Evolutionary conservation across 805 yeast species (phyloP), one percentile per base, ranked within the genome.

Genomic region (Teunomyces cretensis): DNA sequence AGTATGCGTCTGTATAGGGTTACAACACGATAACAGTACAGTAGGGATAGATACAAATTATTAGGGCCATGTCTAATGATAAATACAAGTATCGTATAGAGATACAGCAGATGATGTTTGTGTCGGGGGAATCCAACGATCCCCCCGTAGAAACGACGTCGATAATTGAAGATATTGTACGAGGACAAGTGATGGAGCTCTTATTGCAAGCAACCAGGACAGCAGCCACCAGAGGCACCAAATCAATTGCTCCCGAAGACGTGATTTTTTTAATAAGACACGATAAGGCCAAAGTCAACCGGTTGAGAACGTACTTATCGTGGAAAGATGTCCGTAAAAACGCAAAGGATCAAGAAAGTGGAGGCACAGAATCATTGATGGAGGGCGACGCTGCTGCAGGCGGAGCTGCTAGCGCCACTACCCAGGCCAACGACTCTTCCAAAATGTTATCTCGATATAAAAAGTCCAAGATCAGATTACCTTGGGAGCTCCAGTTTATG

Each of bases 71-170:
- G 35, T 26, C 45, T 37, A 38, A 70, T 44, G 59, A 51, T 47
- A 81, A 81, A 61, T 83, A 87, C 69, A 83, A 84, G 60, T 94
- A 92, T 65, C 75, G 96, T 46, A 80, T 87, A 31, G 99, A 94
- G 70, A 94, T 94, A 57, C 99, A 94, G 66, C 77, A 88, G 71
- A 94, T 94, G 99, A 94, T 94, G 99, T 94, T 94, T 72, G 99
- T 94, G 45, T 78, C 86, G 44, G 99, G 99, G 2, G 98, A 94
- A 62, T 81, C 94, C 0, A 88, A 87, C 54, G 99, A 94, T 57
- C 95, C 98, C 1, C 96, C 97, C 0, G 78, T 85, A 12, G 96
- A 88, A 52, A 88, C 97, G 0, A 87, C 97, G 0, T 82, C 92
- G n/a, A 68, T 94, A 43, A 89, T 92, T 35, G 99, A 94, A 61